A percentile compares a stretch with the other conserved stretches of the same genome.
These are phyloP conservation scores for Peronospora farinosa DNA, from an alignment of 352 stramenopile genomes.

Conservation along the genomic window DNA sequence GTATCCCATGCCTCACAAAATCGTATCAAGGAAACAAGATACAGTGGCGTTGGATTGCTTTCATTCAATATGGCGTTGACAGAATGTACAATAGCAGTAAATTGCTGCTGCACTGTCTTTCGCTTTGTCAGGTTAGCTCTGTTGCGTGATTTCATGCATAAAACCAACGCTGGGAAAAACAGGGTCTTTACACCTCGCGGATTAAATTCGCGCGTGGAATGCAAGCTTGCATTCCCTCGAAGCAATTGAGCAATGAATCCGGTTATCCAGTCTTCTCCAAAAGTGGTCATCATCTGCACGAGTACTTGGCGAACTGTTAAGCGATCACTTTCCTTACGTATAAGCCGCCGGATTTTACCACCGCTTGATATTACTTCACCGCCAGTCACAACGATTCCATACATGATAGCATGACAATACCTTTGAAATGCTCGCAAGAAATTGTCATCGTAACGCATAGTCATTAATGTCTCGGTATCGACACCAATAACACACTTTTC, in stretches of 20 bases:
- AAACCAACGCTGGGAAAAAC: conserved; percentile 36
- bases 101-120: conserved; percentile 22
- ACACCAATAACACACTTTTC: conserved; percentile 20
- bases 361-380: conserved; percentile 36
- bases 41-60: conserved; percentile 19
- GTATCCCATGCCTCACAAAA: conserved; percentile 35
- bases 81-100: conserved; percentile 14
- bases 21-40: conserved; percentile 26
- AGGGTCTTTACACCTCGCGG: conserved; percentile 26
- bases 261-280: conserved; percentile 22
- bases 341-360: conserved; percentile 14
- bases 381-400: conserved; percentile 22
- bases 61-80: conserved; percentile 21
- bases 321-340: conserved; percentile 19
- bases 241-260: conserved; percentile 23
- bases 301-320: conserved; percentile 17
- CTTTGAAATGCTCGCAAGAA: conserved; percentile 27
- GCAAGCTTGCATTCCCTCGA: conserved; percentile 14
- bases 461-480: neutral
- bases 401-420: conserved; percentile 26
- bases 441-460: neutral
- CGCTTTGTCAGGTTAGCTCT: conserved; percentile 8
- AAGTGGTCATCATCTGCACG: conserved; percentile 21
- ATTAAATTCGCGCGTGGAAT: neutral
- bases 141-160: conserved; percentile 17